Percentiles rank a stretch among this genome's conserved stretches.
Evolutionary conservation across 1,284 basidiomycete species (phyloP).

Genomic region (Coniferiporia sulphurascens): DNA sequence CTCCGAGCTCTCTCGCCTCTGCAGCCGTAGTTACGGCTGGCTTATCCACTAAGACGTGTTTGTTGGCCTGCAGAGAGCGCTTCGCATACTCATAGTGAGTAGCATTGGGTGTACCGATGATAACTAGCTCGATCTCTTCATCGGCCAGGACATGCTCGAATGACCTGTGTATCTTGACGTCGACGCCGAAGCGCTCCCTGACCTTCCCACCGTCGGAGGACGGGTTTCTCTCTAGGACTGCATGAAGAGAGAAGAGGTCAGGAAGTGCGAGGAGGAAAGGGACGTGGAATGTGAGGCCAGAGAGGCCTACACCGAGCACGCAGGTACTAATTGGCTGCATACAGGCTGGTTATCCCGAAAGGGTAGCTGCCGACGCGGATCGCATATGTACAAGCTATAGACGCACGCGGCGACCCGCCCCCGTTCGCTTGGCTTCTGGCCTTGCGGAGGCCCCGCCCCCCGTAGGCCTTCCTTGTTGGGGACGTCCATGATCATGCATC

Average conservation of each 20-base stretch:
- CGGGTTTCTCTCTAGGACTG: constrained; percentile 63
- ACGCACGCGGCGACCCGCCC: too few relatives aligned
- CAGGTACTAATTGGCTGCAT: constrained; percentile 60
- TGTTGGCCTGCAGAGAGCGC: constrained; percentile 62
- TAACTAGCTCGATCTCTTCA: constrained; percentile 58
- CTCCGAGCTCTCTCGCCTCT: constrained; percentile 65
- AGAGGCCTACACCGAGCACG: constrained; percentile 72
- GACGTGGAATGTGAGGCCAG: constrained; percentile 72
- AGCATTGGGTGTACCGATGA: constrained; percentile 75
- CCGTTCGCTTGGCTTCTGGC: background rate
- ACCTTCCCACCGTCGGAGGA: constrained; percentile 55
- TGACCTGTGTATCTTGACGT: constrained; percentile 49
- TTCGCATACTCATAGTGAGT: constrained; percentile 76
- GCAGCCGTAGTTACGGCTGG: constrained; percentile 66
- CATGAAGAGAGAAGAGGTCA: constrained; percentile 64
- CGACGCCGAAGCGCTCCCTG: constrained; percentile 55
- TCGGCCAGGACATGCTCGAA: constrained; percentile 56
- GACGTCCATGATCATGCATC: background rate
- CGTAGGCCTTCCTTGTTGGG: background rate
- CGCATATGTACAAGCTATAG: too few relatives aligned
- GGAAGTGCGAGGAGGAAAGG: constrained; percentile 77
- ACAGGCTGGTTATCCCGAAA: background rate
- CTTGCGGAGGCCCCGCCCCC: background rate
- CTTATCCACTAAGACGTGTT: constrained; percentile 84
- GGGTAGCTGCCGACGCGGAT: too few relatives aligned